A percentile compares a stretch with the other conserved stretches of the same genome.
These are phyloP conservation scores for Ceratobasidium sp. DNA, from an alignment of 1,284 basidiomycete genomes.

Conservation along the genomic window DNA sequence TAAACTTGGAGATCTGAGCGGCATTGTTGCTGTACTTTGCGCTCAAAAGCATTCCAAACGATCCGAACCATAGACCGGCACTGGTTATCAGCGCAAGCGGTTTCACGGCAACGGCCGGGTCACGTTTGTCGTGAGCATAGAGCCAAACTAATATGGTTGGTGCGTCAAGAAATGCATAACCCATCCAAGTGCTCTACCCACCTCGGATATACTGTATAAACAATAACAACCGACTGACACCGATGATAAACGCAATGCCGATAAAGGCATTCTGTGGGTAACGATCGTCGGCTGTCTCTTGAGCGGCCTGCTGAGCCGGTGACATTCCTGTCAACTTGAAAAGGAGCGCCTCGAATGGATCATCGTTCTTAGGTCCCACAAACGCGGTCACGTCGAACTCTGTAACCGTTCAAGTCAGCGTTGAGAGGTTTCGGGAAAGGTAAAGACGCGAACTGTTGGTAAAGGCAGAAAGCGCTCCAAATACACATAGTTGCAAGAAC, in stretches of 20 bases:
- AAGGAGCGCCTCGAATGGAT: background rate
- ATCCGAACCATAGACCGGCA: slow-evolving; percentile 24
- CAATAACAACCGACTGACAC: slow-evolving; percentile 9
- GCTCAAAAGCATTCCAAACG: slow-evolving; percentile 3
- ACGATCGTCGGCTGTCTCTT: background rate
- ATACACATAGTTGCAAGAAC: slow-evolving; percentile 32
- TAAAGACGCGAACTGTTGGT: background rate
- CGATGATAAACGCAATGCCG: slow-evolving; percentile 26
- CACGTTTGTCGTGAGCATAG: slow-evolving; percentile 29
- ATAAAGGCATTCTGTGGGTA: slow-evolving; percentile 13
- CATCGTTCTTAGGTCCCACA: background rate
- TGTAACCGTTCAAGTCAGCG: background rate
- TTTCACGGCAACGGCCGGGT: slow-evolving; percentile 21
- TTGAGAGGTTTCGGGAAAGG: background rate
- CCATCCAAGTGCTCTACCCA: no score
- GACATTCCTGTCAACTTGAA: background rate
- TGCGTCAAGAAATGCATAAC: no score
- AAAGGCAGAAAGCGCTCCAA: slow-evolving; percentile 34
- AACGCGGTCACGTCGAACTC: slow-evolving; percentile 30
- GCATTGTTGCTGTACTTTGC: slow-evolving; percentile 14
- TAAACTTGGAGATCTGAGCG: slow-evolving; percentile 26
- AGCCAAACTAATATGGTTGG: slow-evolving; percentile 36
- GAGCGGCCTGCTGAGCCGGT: background rate
- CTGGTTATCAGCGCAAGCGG: slow-evolving; percentile 17
- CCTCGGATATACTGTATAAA: slow-evolving; percentile 27